Evolutionary conservation across 176 grass and related monocot genomes (phyloP), one percentile per base, ranked within the genome.

Genomic region (Carex cristatella): DNA sequence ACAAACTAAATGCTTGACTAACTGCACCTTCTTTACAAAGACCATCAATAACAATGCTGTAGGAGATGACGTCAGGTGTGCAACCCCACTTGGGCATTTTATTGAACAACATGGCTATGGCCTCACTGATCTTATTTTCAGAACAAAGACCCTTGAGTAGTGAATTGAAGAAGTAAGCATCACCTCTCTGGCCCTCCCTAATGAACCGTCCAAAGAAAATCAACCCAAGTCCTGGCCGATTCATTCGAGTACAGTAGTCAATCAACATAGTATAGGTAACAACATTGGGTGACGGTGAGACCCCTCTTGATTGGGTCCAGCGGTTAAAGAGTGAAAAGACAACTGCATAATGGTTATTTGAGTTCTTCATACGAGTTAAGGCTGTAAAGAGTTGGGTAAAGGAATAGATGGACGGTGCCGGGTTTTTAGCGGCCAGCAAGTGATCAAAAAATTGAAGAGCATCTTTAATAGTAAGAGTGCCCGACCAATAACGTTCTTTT

Each of bases 41-140:
- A 0, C 69, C 3, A 63, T 91, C 85, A 2, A 88, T 48, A 37
- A 90, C 1, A 7, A 32, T 32, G 1, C 0, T 51, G 57, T 86
- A 86, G 1, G 65, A 58, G 48, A 64, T 0, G 2, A 48, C 7
- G 51, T 84, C 0, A 31, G 79, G 86, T 5, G 5, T 3, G 66
- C 83, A 86, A 86, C 0, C 69, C 72, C 10, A 89, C 15, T 84
- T 27, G n/a, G 80, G 30, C 84, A 87, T 86, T 56, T 30, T 89
- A 11, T 81, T 30, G 5, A 84, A 30, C 58, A 85, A 11, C 9
- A 74, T 14, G n/a, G 53, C 15, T 10, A 82, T 1, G 2, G 68
- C 86, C 35, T 71, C 19, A 0, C 37, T 30, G 0, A 49, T n/a
- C 28, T 12, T 84, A 13, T 86, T 84, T 3, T 69, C 10, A 4